Evolutionary conservation across 805 yeast species (phyloP), one percentile per base, ranked within the genome.

Genomic region (Ogataea neopini): DNA sequence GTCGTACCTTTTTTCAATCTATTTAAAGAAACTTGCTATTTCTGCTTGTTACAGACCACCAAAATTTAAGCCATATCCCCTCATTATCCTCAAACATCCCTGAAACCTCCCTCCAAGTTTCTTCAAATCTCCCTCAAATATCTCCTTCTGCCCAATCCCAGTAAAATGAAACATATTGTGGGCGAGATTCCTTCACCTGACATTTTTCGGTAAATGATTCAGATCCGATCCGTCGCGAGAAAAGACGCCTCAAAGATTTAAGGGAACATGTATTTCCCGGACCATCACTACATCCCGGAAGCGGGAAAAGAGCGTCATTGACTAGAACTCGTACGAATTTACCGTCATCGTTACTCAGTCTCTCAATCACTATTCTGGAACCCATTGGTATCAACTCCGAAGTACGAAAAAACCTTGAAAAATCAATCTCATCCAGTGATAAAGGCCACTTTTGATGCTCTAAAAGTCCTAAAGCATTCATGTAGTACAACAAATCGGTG

Each of bases 381-480:
- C 83, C 85, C 81, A 76, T 77, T 44, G 86, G 86, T 20, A 72
- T 72, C 37, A 79, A 61, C 55, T 80, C 77, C 6, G 63, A 73
- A 41, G 58, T 64, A 55, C 62, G 64, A 58, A 76, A 76, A 26
- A 72, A 70, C 48, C 73, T 63, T 14, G 69, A 68, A 64, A 76
- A 75, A 13, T 67, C 71, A 37, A 80, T 72, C 41, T 68, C 67
- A 50, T 71, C 72, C 13, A 47, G 41, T 15, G 50, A 47, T 5
- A 75, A 61, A 34, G 80, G 70, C 34, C 71, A 69, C 3, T 57
- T 47, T 29, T 58, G 64, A 15, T 77, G 71, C 52, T 71, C 69
- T 48, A 75, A 50, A 52, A 86, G 62, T 6, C 88, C 90, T 40
- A 86, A 66, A 2, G 92, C 86, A 23, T 87, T 70, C 56, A 83